Conservation (phyloP, 176 grass and related monocot genomes). For the Cenchrus purpureus region DNA sequence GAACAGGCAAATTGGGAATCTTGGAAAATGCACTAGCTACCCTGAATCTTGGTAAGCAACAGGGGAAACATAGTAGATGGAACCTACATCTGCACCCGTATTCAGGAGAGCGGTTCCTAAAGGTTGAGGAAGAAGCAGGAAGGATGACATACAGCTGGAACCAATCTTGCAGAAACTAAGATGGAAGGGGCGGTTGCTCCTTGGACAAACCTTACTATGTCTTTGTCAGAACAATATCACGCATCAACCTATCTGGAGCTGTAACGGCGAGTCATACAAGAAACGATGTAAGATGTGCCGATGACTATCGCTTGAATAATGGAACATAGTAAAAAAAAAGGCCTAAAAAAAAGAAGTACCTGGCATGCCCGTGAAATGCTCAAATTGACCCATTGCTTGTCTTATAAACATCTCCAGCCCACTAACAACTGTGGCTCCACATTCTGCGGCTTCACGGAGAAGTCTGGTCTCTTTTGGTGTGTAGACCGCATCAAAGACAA, state of each 20-base stretch:
- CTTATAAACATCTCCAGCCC: slow-evolving; percentile 99
- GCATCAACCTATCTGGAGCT: slow-evolving; percentile 82
- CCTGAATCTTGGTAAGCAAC: slow-evolving; percentile 7
- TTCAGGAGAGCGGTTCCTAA: slow-evolving; percentile 8
- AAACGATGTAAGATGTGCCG: slow-evolving; percentile 55
- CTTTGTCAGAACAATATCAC: slow-evolving; percentile 77
- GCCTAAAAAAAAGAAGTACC: slow-evolving; percentile 43
- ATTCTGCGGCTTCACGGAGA: slow-evolving; percentile 79
- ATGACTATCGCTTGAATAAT: neutral
- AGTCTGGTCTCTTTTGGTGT: slow-evolving; percentile 94
- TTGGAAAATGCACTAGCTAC: neutral
- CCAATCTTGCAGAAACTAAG: slow-evolving; percentile 14
- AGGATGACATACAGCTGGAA: slow-evolving; percentile 3
- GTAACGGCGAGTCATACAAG: slow-evolving; percentile 47
- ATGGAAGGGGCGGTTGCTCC: slow-evolving; percentile 30
- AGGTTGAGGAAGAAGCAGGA: neutral
- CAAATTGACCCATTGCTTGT: slow-evolving; percentile 93
- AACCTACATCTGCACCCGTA: neutral
- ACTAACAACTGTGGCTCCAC: slow-evolving; percentile 81
- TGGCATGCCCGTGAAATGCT: slow-evolving; percentile 80
- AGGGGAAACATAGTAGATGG: neutral
- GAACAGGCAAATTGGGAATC: neutral
- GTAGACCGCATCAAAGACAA: slow-evolving; percentile 97
- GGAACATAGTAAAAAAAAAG: neutral
- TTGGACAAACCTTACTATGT: slow-evolving; percentile 58